Evolutionary conservation across 2,329 filamentous ascomycete genomes (phyloP).

Genomic region (Phyllachora maydis): DNA sequence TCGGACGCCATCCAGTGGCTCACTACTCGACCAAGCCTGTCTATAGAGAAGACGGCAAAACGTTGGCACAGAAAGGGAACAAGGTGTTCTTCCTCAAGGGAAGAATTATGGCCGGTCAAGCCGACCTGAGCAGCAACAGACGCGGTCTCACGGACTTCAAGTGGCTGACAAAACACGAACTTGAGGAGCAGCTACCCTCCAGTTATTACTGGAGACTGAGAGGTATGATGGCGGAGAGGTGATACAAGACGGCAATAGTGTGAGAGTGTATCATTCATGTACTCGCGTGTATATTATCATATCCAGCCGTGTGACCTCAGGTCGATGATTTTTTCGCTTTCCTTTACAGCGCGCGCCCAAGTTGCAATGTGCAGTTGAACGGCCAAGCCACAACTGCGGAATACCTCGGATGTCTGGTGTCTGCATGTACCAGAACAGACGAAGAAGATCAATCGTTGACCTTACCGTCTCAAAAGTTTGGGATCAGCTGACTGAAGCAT

Average conservation of each 20-base stretch:
- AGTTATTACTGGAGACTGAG: conserved; percentile 57
- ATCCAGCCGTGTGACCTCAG: too few species aligned
- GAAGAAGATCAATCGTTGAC: too few species aligned
- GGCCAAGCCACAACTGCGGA: too few species aligned
- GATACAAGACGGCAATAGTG: conserved; percentile 5
- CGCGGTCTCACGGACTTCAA: conserved; percentile 65
- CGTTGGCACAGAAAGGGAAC: conserved; percentile 31
- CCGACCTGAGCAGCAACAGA: conserved; percentile 50
- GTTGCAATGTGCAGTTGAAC: too few species aligned
- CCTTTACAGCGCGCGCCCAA: too few species aligned
- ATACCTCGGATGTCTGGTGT: too few species aligned
- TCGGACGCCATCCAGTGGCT: conserved; percentile 76
- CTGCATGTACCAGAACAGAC: too few species aligned
- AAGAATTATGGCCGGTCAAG: conserved; percentile 93
- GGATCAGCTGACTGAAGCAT: too few species aligned
- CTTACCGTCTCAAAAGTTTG: too few species aligned
- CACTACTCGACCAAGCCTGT: conserved; percentile 42
- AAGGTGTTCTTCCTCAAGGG: conserved; percentile 96
- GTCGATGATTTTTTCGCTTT: too few species aligned
- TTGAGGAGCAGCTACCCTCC: conserved; percentile 41
- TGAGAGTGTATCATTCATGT: conserved; percentile 1
- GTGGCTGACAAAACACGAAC: conserved; percentile 84
- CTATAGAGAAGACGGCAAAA: conserved; percentile 18
- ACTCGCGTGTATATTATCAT: too few species aligned
- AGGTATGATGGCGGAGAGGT: conserved; percentile 72